A percentile compares a stretch with the other conserved stretches of the same genome.
phyloP scores from a whole-genome alignment of 306 rosid genomes.

The Amphicarpaea edgeworthii region DNA sequence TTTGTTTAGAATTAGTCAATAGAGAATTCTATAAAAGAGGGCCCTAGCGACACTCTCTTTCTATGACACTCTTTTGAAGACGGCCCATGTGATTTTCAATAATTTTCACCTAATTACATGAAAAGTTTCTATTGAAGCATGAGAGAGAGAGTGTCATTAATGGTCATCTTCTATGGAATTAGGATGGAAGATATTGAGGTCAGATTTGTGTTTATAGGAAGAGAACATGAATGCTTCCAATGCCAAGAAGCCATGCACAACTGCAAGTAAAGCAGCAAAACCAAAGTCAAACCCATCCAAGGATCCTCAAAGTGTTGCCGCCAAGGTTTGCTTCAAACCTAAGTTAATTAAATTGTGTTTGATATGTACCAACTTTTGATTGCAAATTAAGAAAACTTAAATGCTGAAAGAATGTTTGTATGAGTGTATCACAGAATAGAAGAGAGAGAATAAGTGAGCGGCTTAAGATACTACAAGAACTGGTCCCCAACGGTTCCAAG shows the following conservation, averaged over 20 bases:
- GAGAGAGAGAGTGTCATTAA: too few relatives aligned
- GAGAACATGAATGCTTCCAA: slow-evolving; percentile 56
- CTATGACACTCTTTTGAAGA: too few relatives aligned
- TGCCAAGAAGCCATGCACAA: slow-evolving; percentile 64
- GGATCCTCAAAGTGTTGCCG: slow-evolving; percentile 93
- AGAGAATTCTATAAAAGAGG: too few relatives aligned
- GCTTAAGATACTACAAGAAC: slow-evolving; percentile 78
- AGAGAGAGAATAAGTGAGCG: slow-evolving; percentile 96
- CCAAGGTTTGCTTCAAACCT: slow-evolving; percentile 73
- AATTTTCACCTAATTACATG: too few relatives aligned
- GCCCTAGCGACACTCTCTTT: too few relatives aligned
- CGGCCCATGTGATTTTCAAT: too few relatives aligned
- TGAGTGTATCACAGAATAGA: slow-evolving; percentile 73
- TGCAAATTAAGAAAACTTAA: slow-evolving; percentile 44
- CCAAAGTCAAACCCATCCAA: slow-evolving; percentile 65
- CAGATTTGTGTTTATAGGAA: slow-evolving; percentile 53
- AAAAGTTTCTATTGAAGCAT: too few relatives aligned
- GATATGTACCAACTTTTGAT: slow-evolving; percentile 36
- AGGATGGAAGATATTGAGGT: slow-evolving; percentile 2
- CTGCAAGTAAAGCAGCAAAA: slow-evolving; percentile 58
- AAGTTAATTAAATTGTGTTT: slow-evolving; percentile 42
- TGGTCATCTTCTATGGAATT: too few relatives aligned
- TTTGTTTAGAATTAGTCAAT: not conserved
- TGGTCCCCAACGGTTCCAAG: slow-evolving; percentile 95
- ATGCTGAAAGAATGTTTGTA: slow-evolving; percentile 52